Base-by-base conservation (phyloP, 352 stramenopile species). In the Phytophthora sp. region DNA sequence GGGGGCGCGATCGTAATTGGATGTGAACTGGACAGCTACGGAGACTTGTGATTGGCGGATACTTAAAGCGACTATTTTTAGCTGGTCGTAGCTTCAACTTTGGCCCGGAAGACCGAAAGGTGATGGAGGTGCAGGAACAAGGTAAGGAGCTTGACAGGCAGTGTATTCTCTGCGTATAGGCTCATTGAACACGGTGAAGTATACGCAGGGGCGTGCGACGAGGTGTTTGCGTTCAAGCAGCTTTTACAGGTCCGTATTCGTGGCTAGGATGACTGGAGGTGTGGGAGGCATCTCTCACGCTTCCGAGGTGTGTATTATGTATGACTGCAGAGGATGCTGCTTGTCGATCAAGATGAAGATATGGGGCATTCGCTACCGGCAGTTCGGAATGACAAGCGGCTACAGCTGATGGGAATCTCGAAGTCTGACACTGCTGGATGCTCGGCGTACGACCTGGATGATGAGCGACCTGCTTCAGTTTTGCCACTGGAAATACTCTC, bases 171-270 rank as follows among this genome's bases (percentile, higher is more conserved):
- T 38, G 7, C 3, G n/a, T 18, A 11, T 7, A 39, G 39, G 39
- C 2, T 58, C 29, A 69, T 27, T n/a, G 16, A 27, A 7, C 15
- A 18, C 12, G 30, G 11, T 11, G 21, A n/a, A 7, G 13, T 24
- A 24, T 44, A 18, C 26, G 33, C 21, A 91, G 83, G 72, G 20
- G 78, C 79, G n/a, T 59, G 76, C 2, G 76, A 89, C 27, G 77
- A 92, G 62, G 74, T 92, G 27, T 49, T 84, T 41, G 73, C 78
- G 13, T 67, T 92, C 24, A 87, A 87, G 66, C 41, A 73, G 15
- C 75, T 71, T 13, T 41, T 71, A 26, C 56, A 71, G 63, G 38
- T 84, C 26, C 11, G 24, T n/a, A n/a, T 20, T 21, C 23, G 20
- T 51, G 23, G 12, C 11, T 26, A 16, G 21, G 12, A 13, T 52